A percentile compares a stretch with the other conserved stretches of the same genome.
phyloP scores from a whole-genome alignment of 306 rosid species.

The Casuarina glauca region DNA sequence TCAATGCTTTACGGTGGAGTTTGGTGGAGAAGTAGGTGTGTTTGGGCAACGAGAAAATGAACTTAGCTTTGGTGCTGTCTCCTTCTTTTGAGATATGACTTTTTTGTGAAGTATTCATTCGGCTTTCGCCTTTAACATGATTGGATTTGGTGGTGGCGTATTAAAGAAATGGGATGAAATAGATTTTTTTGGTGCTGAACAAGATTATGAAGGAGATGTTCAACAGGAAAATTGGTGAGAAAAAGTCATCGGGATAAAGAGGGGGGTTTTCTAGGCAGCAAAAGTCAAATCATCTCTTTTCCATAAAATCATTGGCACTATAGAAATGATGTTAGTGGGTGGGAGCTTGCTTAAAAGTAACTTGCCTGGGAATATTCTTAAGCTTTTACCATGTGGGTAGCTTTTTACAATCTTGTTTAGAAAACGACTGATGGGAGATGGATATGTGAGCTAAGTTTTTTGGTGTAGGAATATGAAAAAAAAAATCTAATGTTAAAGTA shows the following conservation, averaged over 20 bases:
- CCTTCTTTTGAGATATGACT: conserved; percentile 32
- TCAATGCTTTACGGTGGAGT: conserved; percentile 24
- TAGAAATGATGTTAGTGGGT: conserved; percentile 17
- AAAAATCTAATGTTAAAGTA: too few relatives aligned
- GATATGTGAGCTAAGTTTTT: too few relatives aligned
- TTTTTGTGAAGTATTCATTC: neutral
- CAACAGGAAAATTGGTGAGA: conserved; percentile 1
- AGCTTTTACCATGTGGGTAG: neutral
- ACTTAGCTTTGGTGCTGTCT: conserved; percentile 29
- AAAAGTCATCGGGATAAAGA: neutral
- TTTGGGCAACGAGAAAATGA: conserved; percentile 45
- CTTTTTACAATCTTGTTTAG: neutral
- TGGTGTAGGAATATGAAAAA: too few relatives aligned
- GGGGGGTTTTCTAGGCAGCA: conserved; percentile 6
- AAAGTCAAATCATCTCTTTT: conserved; percentile 17
- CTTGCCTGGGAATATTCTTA: neutral
- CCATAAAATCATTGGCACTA: conserved; percentile 13
- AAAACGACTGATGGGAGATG: neutral
- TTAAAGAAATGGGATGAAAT: neutral
- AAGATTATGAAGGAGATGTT: conserved; percentile 13
- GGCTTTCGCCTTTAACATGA: conserved; percentile 13
- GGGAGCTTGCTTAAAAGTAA: neutral
- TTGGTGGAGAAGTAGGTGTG: conserved; percentile 46
- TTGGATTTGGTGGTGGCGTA: conserved; percentile 7
- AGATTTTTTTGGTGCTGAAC: conserved; percentile 7